phyloP scores from a whole-genome alignment of 2,329 filamentous ascomycete species.

The Dactylella cylindrospora region DNA sequence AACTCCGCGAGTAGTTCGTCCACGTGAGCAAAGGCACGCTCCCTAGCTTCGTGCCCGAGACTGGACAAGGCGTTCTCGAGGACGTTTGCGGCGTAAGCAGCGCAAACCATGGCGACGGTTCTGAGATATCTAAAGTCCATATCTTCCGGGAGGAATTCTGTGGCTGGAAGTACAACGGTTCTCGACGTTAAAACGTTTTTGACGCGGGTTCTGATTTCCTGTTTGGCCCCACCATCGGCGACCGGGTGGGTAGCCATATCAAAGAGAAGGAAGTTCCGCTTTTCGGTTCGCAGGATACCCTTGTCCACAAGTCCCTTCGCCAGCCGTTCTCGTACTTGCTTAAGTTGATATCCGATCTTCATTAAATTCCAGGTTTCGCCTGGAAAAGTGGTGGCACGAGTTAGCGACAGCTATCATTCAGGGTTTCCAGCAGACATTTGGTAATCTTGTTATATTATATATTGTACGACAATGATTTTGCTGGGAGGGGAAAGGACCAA shows the following conservation, averaged over 20 bases:
- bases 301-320: constrained; percentile 98
- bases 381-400: constrained; percentile 53
- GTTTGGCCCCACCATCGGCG: constrained; percentile 92
- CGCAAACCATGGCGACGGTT: constrained; percentile 94
- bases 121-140: constrained; percentile 91
- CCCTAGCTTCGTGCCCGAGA: constrained; percentile 87
- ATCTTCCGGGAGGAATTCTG: constrained; percentile 87
- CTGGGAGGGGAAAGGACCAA: constrained; percentile 48
- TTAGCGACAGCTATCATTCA: neutral
- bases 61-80: constrained; percentile 95
- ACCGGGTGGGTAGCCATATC: constrained; percentile 99
- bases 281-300: constrained; percentile 95
- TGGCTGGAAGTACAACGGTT: constrained; percentile 83
- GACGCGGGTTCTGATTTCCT: constrained; percentile 90
- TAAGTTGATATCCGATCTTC: constrained; percentile 99
- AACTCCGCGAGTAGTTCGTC: constrained; percentile 95
- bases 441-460: no score
- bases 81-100: constrained; percentile 95
- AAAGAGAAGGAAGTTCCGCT: constrained; percentile 98
- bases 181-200: constrained; percentile 89
- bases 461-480: no score
- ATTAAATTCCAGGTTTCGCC: constrained; percentile 99
- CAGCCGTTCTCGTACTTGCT: constrained; percentile 95
- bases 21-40: constrained; percentile 93
- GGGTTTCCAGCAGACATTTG: neutral